Base-by-base conservation (phyloP, 1,284 basidiomycete genomes). In the Ceratobasidium theobromae region DNA sequence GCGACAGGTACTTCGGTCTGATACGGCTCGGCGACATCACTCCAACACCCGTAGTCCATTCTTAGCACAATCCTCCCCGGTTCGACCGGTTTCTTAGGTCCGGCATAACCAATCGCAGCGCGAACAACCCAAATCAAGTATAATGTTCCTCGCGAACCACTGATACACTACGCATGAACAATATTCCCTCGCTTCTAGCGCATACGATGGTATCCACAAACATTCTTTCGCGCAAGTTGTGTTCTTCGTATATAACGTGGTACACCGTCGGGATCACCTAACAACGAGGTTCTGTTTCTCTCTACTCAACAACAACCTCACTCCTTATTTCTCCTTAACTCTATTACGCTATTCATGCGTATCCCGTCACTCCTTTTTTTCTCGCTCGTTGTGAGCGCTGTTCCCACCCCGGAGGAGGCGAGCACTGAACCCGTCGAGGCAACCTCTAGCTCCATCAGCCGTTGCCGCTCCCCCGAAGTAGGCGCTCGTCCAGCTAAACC, bases 171-270 rank as follows among this genome's bases (percentile, higher is more conserved):
- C 58, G 60, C 49, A 11, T 53, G 16, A 65, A 53, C n/a, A 27
- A 41, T 65, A 23, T 40, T 3, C 60, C 60, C n/a, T 11, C 16
- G 49, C 60, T 65, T 65, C 60, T 65, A 65, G 60, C 28, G 49
- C n/a, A n/a, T 30, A 23, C 21, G 45, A 25, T 25, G 5, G 6
- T 48, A 5, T 18, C 40, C 40, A 5, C 40, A 43, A 8, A 43
- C 14, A n/a, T n/a, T 4, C 40, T 43, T n/a, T 16, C 14, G 16
- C 40, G 4, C 21, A n/a, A 43, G 40, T 43, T 43, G 16, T 43
- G 38, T 41, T 11, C 23, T 14, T 18, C 40, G 18, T 65, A 65
- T 65, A 53, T 53, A 65, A 40, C n/a, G 23, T 16, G 23, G 27
- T 2, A 32, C n/a, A 4, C 16, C 32, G 30, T 8, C 21, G 2